Evolutionary conservation across 129 eudicot genomes (phyloP).

Genomic region (Sambucus nigra): DNA sequence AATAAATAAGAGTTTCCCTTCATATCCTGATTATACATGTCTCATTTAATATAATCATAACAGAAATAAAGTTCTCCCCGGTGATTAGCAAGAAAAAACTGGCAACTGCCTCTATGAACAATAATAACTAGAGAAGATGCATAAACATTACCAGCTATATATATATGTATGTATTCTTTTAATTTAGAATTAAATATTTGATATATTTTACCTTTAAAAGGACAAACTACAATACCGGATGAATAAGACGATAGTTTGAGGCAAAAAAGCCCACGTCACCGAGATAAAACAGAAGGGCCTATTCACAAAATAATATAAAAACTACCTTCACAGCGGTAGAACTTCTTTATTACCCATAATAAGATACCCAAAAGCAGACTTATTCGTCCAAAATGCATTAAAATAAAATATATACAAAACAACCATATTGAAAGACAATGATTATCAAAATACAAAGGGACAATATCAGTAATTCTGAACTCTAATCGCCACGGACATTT

Average conservation of each 20-base stretch:
- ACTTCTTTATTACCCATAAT: constrained; percentile 14
- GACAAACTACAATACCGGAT: constrained; percentile 11
- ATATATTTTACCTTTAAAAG: constrained; percentile 1
- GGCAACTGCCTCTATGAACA: constrained; percentile 33
- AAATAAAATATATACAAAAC: constrained; percentile 12
- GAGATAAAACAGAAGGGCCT: constrained; percentile 13
- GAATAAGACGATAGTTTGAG: constrained; percentile 8
- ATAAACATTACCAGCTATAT: constrained; percentile 12
- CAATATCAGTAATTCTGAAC: constrained; percentile 23
- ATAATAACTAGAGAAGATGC: constrained; percentile 25
- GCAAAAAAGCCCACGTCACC: constrained; percentile 11
- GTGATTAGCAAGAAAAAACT: constrained; percentile 41
- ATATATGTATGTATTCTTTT: not conserved
- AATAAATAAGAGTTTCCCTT: constrained; percentile 17
- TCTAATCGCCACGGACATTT: constrained; percentile 33
- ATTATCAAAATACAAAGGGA: constrained; percentile 34
- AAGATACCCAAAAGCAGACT: constrained; percentile 19
- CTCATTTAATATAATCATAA: constrained; percentile 56
- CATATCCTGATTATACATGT: constrained; percentile 42
- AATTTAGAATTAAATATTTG: constrained; percentile 3
- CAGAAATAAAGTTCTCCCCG: constrained; percentile 62
- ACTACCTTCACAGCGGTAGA: constrained; percentile 26
- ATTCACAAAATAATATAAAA: constrained; percentile 12
- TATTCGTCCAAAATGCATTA: constrained; percentile 14
- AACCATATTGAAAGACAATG: constrained; percentile 23